phyloP scores from a whole-genome alignment of 768 basidiomycete species.

The Phanerodontia chrysosporium region DNA sequence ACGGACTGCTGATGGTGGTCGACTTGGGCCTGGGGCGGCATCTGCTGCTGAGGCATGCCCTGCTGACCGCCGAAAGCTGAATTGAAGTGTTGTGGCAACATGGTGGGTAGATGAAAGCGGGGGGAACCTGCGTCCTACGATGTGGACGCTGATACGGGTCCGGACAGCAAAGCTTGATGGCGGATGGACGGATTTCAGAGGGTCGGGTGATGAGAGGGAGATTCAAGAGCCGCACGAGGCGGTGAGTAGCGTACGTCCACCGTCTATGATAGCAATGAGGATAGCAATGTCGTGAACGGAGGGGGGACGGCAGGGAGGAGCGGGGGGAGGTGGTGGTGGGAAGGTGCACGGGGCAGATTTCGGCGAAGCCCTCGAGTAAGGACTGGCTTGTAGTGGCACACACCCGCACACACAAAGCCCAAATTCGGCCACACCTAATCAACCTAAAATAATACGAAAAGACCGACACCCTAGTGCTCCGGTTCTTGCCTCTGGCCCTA shows the following conservation, averaged over 20 bases:
- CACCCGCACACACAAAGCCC: slow-evolving; percentile 9
- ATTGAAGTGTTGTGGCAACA: not conserved
- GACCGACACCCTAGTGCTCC: not conserved
- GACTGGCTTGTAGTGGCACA: slow-evolving; percentile 11
- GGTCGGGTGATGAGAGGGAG: not conserved
- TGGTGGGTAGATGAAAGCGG: not conserved
- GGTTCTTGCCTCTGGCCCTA: not conserved
- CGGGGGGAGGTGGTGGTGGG: slow-evolving; percentile 16
- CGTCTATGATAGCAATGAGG: slow-evolving; percentile 12
- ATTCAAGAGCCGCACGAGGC: slow-evolving; percentile 9
- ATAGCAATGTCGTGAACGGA: slow-evolving; percentile 11
- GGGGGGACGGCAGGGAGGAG: slow-evolving; percentile 2
- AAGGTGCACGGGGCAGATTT: slow-evolving; percentile 17
- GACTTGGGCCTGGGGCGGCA: slow-evolving; percentile 36
- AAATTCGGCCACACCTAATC: slow-evolving; percentile 7
- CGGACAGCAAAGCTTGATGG: not conserved
- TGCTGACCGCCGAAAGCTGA: not conserved
- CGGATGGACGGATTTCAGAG: not conserved
- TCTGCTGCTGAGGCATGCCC: slow-evolving; percentile 35
- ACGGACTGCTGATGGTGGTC: slow-evolving; percentile 35
- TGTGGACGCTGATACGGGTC: not conserved
- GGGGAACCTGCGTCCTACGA: not conserved
- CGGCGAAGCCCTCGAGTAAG: slow-evolving; percentile 14
- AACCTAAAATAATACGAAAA: not conserved
- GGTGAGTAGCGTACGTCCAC: slow-evolving; percentile 6